phyloP scores from a whole-genome alignment of 768 basidiomycete genomes.

The Lactarius quietus region DNA sequence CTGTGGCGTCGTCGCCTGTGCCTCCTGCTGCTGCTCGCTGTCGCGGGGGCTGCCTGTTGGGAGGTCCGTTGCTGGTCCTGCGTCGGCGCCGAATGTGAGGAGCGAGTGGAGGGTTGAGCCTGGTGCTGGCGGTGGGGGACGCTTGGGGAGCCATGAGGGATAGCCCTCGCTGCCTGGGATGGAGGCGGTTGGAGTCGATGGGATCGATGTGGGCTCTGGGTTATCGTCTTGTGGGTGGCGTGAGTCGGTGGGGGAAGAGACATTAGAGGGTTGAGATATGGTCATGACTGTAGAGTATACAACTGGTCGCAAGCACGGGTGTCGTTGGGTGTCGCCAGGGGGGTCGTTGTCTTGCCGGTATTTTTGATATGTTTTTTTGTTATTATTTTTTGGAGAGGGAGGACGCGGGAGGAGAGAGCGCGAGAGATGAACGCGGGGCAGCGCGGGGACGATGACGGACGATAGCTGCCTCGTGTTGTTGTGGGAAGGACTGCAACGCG shows the following conservation, averaged over 20 bases:
- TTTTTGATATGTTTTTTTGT: not conserved
- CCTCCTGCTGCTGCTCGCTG: not conserved
- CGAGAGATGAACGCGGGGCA: not conserved
- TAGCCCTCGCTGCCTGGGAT: constrained; percentile 50
- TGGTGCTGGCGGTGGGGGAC: constrained; percentile 74
- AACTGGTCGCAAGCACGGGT: not conserved
- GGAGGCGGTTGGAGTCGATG: not conserved
- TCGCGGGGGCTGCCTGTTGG: constrained; percentile 17
- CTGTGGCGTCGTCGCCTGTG: constrained; percentile 4
- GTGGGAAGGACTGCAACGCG: not conserved
- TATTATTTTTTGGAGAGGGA: constrained; percentile 1
- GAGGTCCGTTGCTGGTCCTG: constrained; percentile 19
- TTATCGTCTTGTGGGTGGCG: not conserved
- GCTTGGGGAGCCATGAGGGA: constrained; percentile 79
- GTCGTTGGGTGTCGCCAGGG: not conserved
- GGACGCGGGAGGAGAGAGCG: constrained; percentile 1
- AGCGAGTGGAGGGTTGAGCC: constrained; percentile 65
- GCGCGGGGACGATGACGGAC: not conserved
- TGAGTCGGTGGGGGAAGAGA: constrained; percentile 3
- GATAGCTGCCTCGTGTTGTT: constrained; percentile 19
- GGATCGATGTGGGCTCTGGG: not conserved
- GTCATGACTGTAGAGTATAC: constrained; percentile 17
- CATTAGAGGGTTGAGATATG: constrained; percentile 23
- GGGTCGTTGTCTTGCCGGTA: not conserved
- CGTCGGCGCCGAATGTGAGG: constrained; percentile 27